A percentile compares a stretch with the other conserved stretches of the same genome.
phyloP scores from a whole-genome alignment of 495 filamentous ascomycete species.

The Neurospora tetrasperma region DNA sequence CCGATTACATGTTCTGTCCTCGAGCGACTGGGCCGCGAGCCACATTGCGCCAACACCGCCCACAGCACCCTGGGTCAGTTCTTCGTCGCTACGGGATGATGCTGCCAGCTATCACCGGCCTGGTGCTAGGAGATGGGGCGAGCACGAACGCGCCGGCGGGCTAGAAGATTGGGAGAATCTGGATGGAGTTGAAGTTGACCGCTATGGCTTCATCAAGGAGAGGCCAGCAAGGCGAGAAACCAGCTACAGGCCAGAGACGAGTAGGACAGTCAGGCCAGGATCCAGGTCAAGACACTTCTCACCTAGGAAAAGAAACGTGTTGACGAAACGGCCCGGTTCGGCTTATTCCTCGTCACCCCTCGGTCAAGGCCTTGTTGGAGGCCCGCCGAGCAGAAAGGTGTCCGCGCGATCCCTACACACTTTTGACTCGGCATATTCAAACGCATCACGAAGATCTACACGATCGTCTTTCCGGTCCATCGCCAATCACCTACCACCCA shows the following conservation, averaged over 20 bases:
- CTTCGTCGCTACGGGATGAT: conserved; percentile 25
- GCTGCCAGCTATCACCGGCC: neutral
- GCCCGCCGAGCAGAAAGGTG: conserved; percentile 37
- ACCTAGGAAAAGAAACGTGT: conserved; percentile 29
- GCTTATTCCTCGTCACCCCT: conserved; percentile 29
- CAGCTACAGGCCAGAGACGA: conserved; percentile 33
- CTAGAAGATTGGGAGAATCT: conserved; percentile 95
- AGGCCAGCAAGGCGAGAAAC: conserved; percentile 43
- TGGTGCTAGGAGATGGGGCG: conserved; percentile 24
- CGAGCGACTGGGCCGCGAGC: conserved; percentile 10
- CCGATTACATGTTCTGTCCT: conserved; percentile 10
- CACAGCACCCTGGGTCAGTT: conserved; percentile 27
- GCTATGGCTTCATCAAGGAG: conserved; percentile 83
- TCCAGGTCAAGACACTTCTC: conserved; percentile 22
- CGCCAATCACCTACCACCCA: conserved; percentile 66
- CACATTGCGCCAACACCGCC: conserved; percentile 7
- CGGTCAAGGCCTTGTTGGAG: conserved; percentile 10
- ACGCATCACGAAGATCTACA: conserved; percentile 46
- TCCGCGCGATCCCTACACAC: conserved; percentile 45
- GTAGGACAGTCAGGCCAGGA: conserved; percentile 27
- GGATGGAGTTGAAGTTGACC: conserved; percentile 75
- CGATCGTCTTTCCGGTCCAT: conserved; percentile 49
- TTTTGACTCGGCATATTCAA: conserved; percentile 37
- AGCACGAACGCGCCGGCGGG: conserved; percentile 58
- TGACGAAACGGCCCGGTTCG: conserved; percentile 29